These are phyloP conservation scores for Clitoria ternatea DNA, from an alignment of 306 rosid genomes.

Conservation along the genomic window DNA sequence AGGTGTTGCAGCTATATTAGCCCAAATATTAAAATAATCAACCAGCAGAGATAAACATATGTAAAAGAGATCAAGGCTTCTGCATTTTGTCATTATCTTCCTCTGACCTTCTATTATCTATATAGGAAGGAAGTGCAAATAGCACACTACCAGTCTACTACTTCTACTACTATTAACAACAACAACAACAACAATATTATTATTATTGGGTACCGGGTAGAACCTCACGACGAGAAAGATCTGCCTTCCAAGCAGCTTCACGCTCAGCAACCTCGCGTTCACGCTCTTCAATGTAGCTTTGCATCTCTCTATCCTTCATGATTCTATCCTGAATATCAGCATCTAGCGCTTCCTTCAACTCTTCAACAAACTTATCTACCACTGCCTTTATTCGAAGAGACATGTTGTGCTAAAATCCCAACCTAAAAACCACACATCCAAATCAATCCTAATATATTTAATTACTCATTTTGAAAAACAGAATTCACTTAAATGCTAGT, in stretches of 20 bases:
- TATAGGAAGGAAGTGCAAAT: background rate
- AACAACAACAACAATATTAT: too few species aligned
- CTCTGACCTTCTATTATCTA: background rate
- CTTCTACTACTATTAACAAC: too few species aligned
- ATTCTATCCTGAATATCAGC: conserved; percentile 94
- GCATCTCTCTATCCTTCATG: conserved; percentile 99
- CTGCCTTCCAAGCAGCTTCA: conserved; percentile 99
- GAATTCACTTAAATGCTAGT: background rate
- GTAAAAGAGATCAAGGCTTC: background rate
- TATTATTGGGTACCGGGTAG: background rate
- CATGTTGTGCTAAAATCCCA: conserved; percentile 35
- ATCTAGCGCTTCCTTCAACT: conserved; percentile 90
- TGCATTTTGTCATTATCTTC: background rate
- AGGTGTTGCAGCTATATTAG: background rate
- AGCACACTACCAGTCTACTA: background rate
- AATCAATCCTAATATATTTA: background rate
- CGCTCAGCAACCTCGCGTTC: conserved; percentile 99
- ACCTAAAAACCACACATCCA: conserved; percentile 14
- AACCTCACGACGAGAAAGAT: conserved; percentile 99
- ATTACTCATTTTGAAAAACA: background rate
- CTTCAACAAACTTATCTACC: conserved; percentile 92
- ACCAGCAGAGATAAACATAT: background rate
- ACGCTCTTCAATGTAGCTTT: conserved; percentile 92
- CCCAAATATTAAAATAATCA: background rate
- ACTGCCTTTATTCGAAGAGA: conserved; percentile 87